Evolutionary conservation across 2,329 filamentous ascomycete species (phyloP), one percentile per base, ranked within the genome.

Genomic region (Talaromyces sp.): DNA sequence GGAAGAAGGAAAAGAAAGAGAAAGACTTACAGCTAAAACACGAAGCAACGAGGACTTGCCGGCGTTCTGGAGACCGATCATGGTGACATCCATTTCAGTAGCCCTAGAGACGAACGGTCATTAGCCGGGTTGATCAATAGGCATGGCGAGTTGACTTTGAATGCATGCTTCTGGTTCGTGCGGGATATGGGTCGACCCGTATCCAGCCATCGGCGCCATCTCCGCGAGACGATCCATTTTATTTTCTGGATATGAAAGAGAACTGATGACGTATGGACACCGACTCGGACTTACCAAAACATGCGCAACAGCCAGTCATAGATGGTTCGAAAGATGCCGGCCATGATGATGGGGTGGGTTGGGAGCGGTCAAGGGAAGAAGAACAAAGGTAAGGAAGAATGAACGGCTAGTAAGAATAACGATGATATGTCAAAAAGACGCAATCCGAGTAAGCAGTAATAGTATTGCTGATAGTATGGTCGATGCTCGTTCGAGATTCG

Each of bases 31-130:
- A 83, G 94, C 93, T 73, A 99, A 85, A 73, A 98, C 94, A 73
- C 93, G 87, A 78, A 99, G 84, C 75, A 99, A 81, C 68, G 94
- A 98, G 45, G 95, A 98, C 83, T 99, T 99, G 75, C 95, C 95
- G 66, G 95, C 95, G 82, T 98, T 98, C 78, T 99, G 95, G 76
- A 99, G 83, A 27, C 95, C 95, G 78, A 99, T 94, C 90, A 99
- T 96, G 72, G 95, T 98, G 77, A 99, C 94, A 81, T 99, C 95
- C 93, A 99, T 97, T 84, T 99, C 95, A 70, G 93, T 96, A 71
- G 94, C 93, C 95, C 94, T 97, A 67, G 64, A 65, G 58, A 57
- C 54, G 33, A 62, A 33, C 49, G 60, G n/a, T 59, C 49, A 56
- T 65, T 65, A 65, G 65, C 62, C 47, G 49, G 60, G 60, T 24